These are phyloP conservation scores for Verticillium albo-atrum DNA, from an alignment of 2,329 filamentous ascomycete species.

Conservation along the genomic window DNA sequence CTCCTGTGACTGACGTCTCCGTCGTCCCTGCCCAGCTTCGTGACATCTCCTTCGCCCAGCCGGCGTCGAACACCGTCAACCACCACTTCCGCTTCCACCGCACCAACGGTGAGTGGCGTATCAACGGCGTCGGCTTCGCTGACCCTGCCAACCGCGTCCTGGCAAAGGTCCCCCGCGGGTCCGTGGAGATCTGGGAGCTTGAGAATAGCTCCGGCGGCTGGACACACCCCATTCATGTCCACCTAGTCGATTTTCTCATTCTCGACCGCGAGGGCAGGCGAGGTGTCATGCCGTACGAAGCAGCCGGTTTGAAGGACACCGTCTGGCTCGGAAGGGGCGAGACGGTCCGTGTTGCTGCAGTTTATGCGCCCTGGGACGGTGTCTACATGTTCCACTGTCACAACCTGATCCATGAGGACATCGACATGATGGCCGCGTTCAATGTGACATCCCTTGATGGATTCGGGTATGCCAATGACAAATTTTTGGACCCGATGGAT, in stretches of 20 bases:
- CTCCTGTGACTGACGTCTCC: too few relatives aligned
- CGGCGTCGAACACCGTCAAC: too few relatives aligned
- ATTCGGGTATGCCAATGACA: slow-evolving; percentile 30
- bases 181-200: slow-evolving; percentile 44
- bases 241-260: slow-evolving; percentile 55
- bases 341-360: slow-evolving; percentile 43
- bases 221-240: slow-evolving; percentile 52
- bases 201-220: slow-evolving; percentile 45
- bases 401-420: slow-evolving; percentile 40
- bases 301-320: slow-evolving; percentile 51
- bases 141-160: slow-evolving; percentile 40
- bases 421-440: slow-evolving; percentile 43
- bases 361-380: slow-evolving; percentile 49
- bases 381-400: slow-evolving; percentile 46
- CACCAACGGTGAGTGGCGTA: too few relatives aligned
- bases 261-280: slow-evolving; percentile 38
- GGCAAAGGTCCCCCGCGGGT: slow-evolving; percentile 40
- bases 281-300: slow-evolving; percentile 46
- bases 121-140: too few relatives aligned
- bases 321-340: slow-evolving; percentile 50
- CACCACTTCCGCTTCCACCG: too few relatives aligned
- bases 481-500: too few relatives aligned
- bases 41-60: too few relatives aligned
- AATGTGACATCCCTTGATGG: slow-evolving; percentile 32
- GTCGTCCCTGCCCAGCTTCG: too few relatives aligned